Evolutionary conservation across 371 early-diverging fungal genomes (phyloP), one percentile per base, ranked within the genome.

Genomic region (Capniomyces stellatus): DNA sequence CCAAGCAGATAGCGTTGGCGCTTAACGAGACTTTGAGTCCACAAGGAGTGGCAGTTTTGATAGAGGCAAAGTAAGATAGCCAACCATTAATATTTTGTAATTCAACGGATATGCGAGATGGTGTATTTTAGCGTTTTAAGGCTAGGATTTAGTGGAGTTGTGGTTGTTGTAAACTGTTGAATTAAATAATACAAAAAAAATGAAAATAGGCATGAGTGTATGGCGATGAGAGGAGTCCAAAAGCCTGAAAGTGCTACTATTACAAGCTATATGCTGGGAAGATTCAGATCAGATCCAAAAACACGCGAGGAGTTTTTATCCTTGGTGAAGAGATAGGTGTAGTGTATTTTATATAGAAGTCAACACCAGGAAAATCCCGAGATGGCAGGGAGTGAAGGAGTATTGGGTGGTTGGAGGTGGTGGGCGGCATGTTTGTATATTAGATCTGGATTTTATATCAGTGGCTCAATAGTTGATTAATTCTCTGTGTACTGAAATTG

Each of bases 251-350:
- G 85, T 62, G 72, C 76, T 44, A 98, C 98, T 23, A 80, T 89
- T 43, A 98, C 98, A 31, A 82, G 82, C 57, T 91, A 83, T 54
- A 98, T 94, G 95, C 73, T 94, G 57, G 98, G 98, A 46, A 78
- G 74, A 29, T 98, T 98, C 71, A 74, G 92, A 42, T 75, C 82
- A 43, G 83, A 91, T 55, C 84, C 84, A 42, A 87, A 89, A 71
- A 96, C 96, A 19, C 71, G 98, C 47, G 94, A 94, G 59, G 98
- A 97, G 67, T 97, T 94, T 73, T 72, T 97, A 55, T 77, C 81
- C 3, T 67, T 86, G 51, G 82, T 84, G 50, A 72, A 66, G 56
- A 58, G 68, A 13, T 55, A 53, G 35, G 15, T 35, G 35, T 35
- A 35, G 15, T 35, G 35, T 15, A 35, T n/a, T n/a, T n/a, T n/a